Evolutionary conservation across 805 yeast species (phyloP).

Genomic region (Kazachstania bromeliacearum): DNA sequence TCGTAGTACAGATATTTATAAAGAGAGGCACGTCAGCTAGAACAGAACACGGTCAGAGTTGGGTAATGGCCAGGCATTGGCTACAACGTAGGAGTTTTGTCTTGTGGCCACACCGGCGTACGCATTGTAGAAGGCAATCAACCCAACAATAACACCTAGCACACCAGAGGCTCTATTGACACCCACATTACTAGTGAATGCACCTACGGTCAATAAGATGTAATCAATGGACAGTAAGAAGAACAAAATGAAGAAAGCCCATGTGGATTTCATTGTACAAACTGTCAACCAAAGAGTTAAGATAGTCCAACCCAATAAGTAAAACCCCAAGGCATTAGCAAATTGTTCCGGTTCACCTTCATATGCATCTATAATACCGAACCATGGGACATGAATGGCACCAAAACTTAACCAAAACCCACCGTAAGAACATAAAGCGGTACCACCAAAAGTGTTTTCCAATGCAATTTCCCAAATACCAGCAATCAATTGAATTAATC

Average conservation of each 20-base stretch:
- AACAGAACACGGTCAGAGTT: slow-evolving; percentile 13
- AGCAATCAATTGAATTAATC: slow-evolving; percentile 48
- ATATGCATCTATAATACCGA: slow-evolving; percentile 52
- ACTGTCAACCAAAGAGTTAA: slow-evolving; percentile 47
- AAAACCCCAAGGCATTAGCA: slow-evolving; percentile 49
- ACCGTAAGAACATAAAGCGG: slow-evolving; percentile 54
- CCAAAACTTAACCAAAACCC: slow-evolving; percentile 64
- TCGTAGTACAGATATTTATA: no score
- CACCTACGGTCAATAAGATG: slow-evolving; percentile 43
- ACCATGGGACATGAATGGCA: slow-evolving; percentile 48
- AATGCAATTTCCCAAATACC: slow-evolving; percentile 59
- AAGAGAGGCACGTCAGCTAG: no score
- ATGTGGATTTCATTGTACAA: slow-evolving; percentile 55
- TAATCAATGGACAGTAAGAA: slow-evolving; percentile 46
- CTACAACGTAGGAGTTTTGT: slow-evolving; percentile 43
- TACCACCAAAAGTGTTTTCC: slow-evolving; percentile 61
- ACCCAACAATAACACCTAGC: slow-evolving; percentile 50
- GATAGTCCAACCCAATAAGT: slow-evolving; percentile 51
- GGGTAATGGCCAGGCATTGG: slow-evolving; percentile 29
- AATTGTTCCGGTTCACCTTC: slow-evolving; percentile 29
- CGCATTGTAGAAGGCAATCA: slow-evolving; percentile 62
- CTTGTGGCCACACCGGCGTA: slow-evolving; percentile 58
- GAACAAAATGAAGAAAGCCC: slow-evolving; percentile 51
- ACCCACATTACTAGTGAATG: slow-evolving; percentile 35
- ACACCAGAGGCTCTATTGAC: slow-evolving; percentile 52